Evolutionary conservation across 495 filamentous ascomycete species (phyloP).

Genomic region (Penicillium paradoxum): DNA sequence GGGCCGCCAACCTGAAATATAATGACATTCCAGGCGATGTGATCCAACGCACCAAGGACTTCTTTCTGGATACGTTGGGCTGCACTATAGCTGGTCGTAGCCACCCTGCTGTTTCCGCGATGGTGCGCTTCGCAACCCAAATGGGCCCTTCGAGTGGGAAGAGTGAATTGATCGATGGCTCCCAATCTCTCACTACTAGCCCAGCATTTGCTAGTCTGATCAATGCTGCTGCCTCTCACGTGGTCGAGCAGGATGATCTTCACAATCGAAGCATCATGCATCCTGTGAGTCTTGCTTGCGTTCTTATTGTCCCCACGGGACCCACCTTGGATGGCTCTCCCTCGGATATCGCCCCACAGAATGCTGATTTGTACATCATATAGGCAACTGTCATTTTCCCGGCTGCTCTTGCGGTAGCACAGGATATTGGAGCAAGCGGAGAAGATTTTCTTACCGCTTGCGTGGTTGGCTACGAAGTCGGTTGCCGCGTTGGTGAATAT

Average conservation of each 20-base stretch:
- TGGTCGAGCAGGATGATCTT: slow-evolving; percentile 38
- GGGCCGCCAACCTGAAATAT: slow-evolving; percentile 24
- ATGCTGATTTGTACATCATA: neutral
- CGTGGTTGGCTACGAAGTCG: slow-evolving; percentile 35
- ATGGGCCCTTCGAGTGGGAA: slow-evolving; percentile 33
- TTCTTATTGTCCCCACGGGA: neutral
- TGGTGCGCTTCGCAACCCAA: slow-evolving; percentile 20
- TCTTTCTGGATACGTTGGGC: slow-evolving; percentile 31
- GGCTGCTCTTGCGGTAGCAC: slow-evolving; percentile 31
- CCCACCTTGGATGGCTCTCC: neutral
- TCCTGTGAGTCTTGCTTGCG: slow-evolving; percentile 21
- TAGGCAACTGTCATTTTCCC: slow-evolving; percentile 36
- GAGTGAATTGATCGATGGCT: slow-evolving; percentile 29
- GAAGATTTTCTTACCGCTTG: slow-evolving; percentile 34
- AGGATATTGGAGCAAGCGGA: slow-evolving; percentile 27
- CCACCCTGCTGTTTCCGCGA: slow-evolving; percentile 30
- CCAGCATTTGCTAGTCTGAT: slow-evolving; percentile 33
- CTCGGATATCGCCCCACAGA: neutral
- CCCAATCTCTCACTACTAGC: slow-evolving; percentile 18
- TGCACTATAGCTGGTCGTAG: slow-evolving; percentile 34
- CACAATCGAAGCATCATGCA: slow-evolving; percentile 38
- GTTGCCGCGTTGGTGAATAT: slow-evolving; percentile 31
- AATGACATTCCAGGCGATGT: slow-evolving; percentile 26
- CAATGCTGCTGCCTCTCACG: slow-evolving; percentile 34
- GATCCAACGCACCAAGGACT: slow-evolving; percentile 32